Percentiles rank a stretch among this genome's conserved stretches.
These are phyloP conservation scores for Pleurotus pulmonarius DNA, from an alignment of 768 basidiomycete species.

Conservation along the genomic window DNA sequence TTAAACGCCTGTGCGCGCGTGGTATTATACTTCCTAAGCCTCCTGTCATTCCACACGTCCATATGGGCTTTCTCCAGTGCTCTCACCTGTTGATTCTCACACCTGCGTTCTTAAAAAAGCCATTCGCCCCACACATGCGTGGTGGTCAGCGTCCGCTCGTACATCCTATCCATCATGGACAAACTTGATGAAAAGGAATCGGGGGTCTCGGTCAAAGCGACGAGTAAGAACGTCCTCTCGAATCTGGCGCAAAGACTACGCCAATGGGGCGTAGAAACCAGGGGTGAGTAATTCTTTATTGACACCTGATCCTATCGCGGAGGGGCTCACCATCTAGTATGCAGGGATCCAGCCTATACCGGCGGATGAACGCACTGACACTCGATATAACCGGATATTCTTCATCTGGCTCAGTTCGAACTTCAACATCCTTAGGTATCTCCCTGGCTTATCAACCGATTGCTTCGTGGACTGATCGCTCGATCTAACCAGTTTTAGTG, in stretches of 20 bases:
- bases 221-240: neutral
- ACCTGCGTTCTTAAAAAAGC: too few relatives aligned
- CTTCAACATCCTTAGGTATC: constrained; percentile 56
- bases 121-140: too few relatives aligned
- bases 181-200: too few relatives aligned
- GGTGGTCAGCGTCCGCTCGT: too few relatives aligned
- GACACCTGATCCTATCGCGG: neutral
- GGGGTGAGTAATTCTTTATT: neutral
- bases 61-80: too few relatives aligned
- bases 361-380: constrained; percentile 52
- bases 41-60: too few relatives aligned
- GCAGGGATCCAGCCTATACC: constrained; percentile 54
- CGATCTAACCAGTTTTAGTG: constrained; percentile 45
- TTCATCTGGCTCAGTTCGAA: constrained; percentile 78
- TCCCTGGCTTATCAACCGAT: too few relatives aligned
- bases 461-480: neutral
- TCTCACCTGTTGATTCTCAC: too few relatives aligned
- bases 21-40: too few relatives aligned
- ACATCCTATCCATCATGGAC: too few relatives aligned
- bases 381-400: constrained; percentile 65
- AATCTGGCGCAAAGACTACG: neutral
- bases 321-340: neutral
- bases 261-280: constrained; percentile 5
- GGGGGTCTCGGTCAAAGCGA: too few relatives aligned
- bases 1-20: too few relatives aligned